phyloP scores from a whole-genome alignment of 2,329 filamentous ascomycete species.

The Nothopassalora personata region DNA sequence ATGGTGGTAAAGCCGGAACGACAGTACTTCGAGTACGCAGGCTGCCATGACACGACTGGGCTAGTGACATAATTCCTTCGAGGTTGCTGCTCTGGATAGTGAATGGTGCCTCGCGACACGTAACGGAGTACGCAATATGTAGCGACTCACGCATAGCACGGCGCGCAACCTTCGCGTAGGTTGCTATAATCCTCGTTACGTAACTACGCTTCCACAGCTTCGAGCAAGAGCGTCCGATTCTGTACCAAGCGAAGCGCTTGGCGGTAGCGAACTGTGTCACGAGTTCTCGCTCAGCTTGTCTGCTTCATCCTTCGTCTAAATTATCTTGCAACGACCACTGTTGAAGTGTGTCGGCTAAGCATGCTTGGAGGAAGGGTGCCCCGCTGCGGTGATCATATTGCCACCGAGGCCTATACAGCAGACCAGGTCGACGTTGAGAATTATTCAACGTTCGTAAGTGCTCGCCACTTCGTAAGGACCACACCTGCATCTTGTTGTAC shows the following conservation, averaged over 20 bases:
- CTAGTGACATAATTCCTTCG: too few relatives aligned
- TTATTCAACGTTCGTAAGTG: conserved; percentile 13
- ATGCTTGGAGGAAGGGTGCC: conserved; percentile 21
- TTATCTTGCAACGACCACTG: conserved; percentile 13
- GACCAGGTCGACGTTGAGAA: neutral
- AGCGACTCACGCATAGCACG: too few relatives aligned
- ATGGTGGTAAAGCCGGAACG: conserved; percentile 22
- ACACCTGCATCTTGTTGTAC: conserved; percentile 20
- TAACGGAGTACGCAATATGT: too few relatives aligned
- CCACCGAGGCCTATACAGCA: conserved; percentile 16
- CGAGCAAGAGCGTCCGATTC: too few relatives aligned
- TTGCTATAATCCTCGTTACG: too few relatives aligned
- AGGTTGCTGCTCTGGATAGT: too few relatives aligned
- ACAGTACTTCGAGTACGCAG: conserved; percentile 23
- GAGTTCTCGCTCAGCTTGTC: too few relatives aligned
- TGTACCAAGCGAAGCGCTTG: too few relatives aligned
- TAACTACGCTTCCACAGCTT: too few relatives aligned
- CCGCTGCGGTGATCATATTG: conserved; percentile 12
- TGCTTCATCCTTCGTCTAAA: neutral
- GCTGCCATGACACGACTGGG: conserved; percentile 19
- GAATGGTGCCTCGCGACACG: too few relatives aligned
- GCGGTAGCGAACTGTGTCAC: too few relatives aligned
- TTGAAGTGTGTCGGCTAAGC: conserved; percentile 15
- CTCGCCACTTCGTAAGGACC: conserved; percentile 19
- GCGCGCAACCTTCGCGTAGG: too few relatives aligned